Conservation (phyloP, 495 filamentous ascomycete species). For the Rhypophila decipiens region DNA sequence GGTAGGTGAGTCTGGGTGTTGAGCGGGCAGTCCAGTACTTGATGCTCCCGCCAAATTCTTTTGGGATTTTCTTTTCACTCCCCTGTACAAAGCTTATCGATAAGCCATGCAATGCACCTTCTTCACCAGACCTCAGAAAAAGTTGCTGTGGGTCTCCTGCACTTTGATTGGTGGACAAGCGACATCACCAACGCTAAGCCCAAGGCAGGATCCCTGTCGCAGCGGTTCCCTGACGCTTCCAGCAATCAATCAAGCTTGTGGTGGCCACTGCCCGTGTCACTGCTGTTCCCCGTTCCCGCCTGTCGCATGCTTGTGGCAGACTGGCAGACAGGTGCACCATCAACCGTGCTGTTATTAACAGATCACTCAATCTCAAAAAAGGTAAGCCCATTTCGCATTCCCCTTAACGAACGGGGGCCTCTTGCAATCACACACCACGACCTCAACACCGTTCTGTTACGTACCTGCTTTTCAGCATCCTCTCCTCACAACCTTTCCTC, state of each 20-base stretch:
- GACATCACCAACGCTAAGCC: not conserved
- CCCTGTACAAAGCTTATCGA: conserved; percentile 28
- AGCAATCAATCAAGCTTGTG: not conserved
- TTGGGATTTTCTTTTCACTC: conserved; percentile 6
- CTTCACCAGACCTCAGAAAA: not conserved
- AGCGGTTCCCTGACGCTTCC: not conserved
- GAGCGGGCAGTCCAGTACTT: no score
- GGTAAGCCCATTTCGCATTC: conserved; percentile 9
- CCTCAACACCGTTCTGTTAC: conserved; percentile 1
- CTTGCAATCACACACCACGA: conserved; percentile 2
- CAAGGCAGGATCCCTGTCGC: conserved; percentile 8
- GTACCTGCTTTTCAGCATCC: conserved; percentile 7
- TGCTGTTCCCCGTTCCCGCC: no score
- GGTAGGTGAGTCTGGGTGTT: conserved; percentile 4
- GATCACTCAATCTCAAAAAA: conserved; percentile 27
- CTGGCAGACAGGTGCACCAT: no score
- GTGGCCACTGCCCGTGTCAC: not conserved
- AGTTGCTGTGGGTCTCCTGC: not conserved
- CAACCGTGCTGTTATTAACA: conserved; percentile 17
- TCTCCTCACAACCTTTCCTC: not conserved
- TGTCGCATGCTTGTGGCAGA: not conserved
- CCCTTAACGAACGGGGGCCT: conserved; percentile 6
- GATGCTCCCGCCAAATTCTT: no score
- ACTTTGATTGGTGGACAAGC: conserved; percentile 3
- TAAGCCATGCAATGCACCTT: no score